Percentiles rank a stretch among this genome's conserved stretches.
phyloP scores from a whole-genome alignment of 176 grass and related monocot genomes.

The Carex cristatella region DNA sequence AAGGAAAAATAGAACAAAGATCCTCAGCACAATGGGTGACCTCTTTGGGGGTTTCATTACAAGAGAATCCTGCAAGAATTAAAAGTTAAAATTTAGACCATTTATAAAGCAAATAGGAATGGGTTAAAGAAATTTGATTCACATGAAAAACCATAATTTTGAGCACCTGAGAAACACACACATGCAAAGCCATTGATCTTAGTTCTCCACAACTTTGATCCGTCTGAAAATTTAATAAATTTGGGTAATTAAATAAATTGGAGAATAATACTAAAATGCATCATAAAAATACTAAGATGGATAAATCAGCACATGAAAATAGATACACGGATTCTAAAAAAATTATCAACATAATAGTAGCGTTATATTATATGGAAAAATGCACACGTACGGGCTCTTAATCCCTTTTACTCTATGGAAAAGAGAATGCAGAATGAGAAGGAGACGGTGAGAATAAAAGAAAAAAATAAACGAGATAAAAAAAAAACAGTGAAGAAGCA shows the following conservation, averaged over 20 bases:
- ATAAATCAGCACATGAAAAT: not conserved
- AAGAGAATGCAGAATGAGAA: not conserved
- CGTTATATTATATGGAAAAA: not conserved
- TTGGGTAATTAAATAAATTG: not conserved
- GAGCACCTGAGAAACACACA: not conserved
- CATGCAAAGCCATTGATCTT: not conserved
- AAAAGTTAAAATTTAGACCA: not conserved
- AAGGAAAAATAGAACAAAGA: constrained; percentile 50
- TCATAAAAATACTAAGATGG: not conserved
- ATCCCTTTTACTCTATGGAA: not conserved
- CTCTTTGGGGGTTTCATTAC: constrained; percentile 67
- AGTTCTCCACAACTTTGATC: not conserved
- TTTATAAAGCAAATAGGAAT: constrained; percentile 20
- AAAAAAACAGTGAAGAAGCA: not conserved
- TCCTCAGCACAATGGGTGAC: constrained; percentile 47
- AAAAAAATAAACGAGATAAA: not conserved
- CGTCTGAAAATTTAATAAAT: not conserved
- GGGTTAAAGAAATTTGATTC: not conserved
- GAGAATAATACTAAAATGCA: not conserved
- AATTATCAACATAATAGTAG: not conserved
- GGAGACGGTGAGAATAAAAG: not conserved
- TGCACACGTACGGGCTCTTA: not conserved
- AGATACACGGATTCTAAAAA: not conserved
- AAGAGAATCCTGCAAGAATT: constrained; percentile 32
- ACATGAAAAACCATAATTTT: not conserved